Base-by-base conservation (phyloP, 2,329 filamentous ascomycete genomes). In the Colletotrichum karsti region DNA sequence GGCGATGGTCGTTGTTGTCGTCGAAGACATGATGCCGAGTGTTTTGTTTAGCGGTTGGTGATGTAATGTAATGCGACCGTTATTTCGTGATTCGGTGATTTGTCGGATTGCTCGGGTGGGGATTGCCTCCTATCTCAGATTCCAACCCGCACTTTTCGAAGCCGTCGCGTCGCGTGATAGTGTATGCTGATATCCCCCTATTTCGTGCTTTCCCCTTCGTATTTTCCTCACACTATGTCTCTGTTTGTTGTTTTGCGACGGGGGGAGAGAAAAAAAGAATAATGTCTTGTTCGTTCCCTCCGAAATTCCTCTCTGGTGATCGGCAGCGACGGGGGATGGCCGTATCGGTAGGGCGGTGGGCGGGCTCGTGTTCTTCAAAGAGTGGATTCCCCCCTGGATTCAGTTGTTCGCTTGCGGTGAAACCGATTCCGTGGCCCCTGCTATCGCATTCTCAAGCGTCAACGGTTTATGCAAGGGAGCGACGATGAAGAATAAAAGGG, bases 361-460 rank as follows among this genome's bases (percentile, higher is more conserved):
- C 35, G 41, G 24, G 33, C 35, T 37, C 24, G 50, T 46, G 28
- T 59, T 46, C 42, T 50, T 28, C 46, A 67, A 46, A 37, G 60
- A 64, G 60, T 67, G 60, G 60, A 64, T 53, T 64, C 42, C 51
- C 62, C 64, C 53, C 60, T 63, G 60, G 62, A 42, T 41, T 67
- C 64, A n/a, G n/a, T n/a, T n/a, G n/a, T n/a, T 35, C 33, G 64
- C 18, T 67, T 64, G 46, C 20, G 60, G 56, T 64, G 39, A 64
- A 64, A 64, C 64, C 37, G 64, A 59, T 67, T 54, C 15, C 28
- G 53, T 15, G 46, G 59, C 44, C 53, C 64, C 64, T 64, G 60
- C 37, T 64, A 58, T 58, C 35, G 64, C 24, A 54, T 60, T 37
- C 28, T 58, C 63, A 35, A 30, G 46, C 18, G 46, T 22, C 35